A percentile compares a stretch with the other conserved stretches of the same genome.
phyloP scores from a whole-genome alignment of 352 stramenopile species.

The Phytophthora litchii region DNA sequence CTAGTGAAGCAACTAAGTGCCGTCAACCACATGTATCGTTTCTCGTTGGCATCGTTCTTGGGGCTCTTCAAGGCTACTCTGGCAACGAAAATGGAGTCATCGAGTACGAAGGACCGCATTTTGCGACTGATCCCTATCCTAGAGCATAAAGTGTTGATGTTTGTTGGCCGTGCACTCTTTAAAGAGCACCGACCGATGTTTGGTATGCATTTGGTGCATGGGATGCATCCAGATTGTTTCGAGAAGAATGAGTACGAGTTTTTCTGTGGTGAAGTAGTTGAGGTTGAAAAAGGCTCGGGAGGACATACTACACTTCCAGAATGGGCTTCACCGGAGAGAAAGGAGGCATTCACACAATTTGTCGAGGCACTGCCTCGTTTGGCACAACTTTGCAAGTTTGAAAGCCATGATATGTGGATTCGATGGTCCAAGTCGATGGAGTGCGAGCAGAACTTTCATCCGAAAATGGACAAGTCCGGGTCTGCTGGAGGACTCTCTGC shows the following conservation, averaged over 20 bases:
- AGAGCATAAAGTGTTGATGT: constrained; percentile 91
- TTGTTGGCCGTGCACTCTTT: constrained; percentile 91
- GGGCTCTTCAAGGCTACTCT: constrained; percentile 87
- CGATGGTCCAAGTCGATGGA: constrained; percentile 89
- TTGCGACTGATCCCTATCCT: constrained; percentile 84
- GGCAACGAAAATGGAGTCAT: constrained; percentile 79
- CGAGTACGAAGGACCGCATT: constrained; percentile 83
- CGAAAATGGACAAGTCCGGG: constrained; percentile 76
- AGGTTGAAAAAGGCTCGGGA: constrained; percentile 31
- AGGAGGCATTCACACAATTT: constrained; percentile 82
- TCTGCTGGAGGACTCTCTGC: constrained; percentile 62
- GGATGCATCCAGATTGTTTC: constrained; percentile 93
- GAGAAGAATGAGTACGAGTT: constrained; percentile 93
- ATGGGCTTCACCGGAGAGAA: constrained; percentile 86
- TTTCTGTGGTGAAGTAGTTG: constrained; percentile 89
- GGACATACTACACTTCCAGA: constrained; percentile 51
- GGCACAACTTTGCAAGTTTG: constrained; percentile 79
- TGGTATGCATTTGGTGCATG: constrained; percentile 93
- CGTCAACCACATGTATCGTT: constrained; percentile 97
- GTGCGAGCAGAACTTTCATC: constrained; percentile 92
- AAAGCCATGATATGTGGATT: constrained; percentile 87
- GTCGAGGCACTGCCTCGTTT: constrained; percentile 76
- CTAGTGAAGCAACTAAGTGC: constrained; percentile 89
- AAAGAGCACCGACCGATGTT: constrained; percentile 95
- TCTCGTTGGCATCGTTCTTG: constrained; percentile 92